Evolutionary conservation across 768 basidiomycete genomes (phyloP), one percentile per base, ranked within the genome.

Genomic region (Amanita phalloides): DNA sequence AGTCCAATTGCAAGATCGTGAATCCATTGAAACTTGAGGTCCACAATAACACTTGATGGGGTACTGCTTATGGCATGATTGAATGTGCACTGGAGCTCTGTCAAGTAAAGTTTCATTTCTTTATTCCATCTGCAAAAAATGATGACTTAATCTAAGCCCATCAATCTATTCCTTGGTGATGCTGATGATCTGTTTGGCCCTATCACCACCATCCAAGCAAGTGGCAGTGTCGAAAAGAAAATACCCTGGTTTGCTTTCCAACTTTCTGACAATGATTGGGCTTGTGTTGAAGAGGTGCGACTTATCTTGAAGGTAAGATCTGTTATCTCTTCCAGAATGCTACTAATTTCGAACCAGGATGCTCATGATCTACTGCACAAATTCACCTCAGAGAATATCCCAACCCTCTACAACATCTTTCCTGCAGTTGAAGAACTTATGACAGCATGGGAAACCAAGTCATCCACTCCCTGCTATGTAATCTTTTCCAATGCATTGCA

Each of bases 381-480:
- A 59, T 66, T 68, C 45, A 65, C 62, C 0, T 49, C 63, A 0
- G 61, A 65, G 10, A 33, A 49, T 3, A 52, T 51, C 0, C 61
- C 61, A 0, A 67, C 64, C 0, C 56, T 69, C 0, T 66, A 58
- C n/a, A n/a, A n/a, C n/a, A n/a, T n/a, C n/a, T n/a, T n/a, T n/a
- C n/a, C n/a, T n/a, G n/a, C n/a, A n/a, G n/a, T n/a, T n/a, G n/a
- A n/a, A n/a, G n/a, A n/a, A n/a, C n/a, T n/a, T n/a, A n/a, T n/a
- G n/a, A n/a, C 61, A 0, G 52, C 56, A 1, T 68, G 64, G 64
- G 65, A 65, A 14, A 50, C 41, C 11, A 67, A 65, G 53, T 14
- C 2, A 1, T 6, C 50, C 0, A 9, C 55, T 5, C 32, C 28
- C 0, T 10, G 32, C 1, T 69, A 54, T 23, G n/a, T n/a, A n/a